Conservation (phyloP, 2,329 filamentous ascomycete species). For the Fusarium clavum region DNA sequence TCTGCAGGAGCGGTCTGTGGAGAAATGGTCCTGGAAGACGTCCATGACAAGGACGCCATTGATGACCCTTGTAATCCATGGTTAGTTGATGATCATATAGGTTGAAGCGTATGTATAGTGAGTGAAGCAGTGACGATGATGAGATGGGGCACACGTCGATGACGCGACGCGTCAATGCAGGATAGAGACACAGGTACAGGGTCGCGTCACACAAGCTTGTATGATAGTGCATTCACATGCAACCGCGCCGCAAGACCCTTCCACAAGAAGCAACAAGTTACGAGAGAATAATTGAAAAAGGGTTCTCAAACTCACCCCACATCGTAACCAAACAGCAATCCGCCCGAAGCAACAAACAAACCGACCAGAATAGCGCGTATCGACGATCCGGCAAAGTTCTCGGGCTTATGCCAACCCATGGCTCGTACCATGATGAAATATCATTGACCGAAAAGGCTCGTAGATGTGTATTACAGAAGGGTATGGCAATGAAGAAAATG, state of each 20-base stretch:
- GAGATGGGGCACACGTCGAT: background rate
- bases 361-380: constrained; percentile 78
- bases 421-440: constrained; percentile 67
- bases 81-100: constrained; percentile 35
- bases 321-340: constrained; percentile 76
- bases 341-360: constrained; percentile 76
- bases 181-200: background rate
- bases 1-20: constrained; percentile 62
- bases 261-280: constrained; percentile 9
- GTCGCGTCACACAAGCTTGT: background rate
- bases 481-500: background rate
- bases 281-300: constrained; percentile 6
- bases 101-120: constrained; percentile 1
- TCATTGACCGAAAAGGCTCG: background rate
- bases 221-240: background rate
- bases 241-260: constrained; percentile 2
- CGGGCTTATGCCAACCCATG: constrained; percentile 79
- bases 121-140: constrained; percentile 1
- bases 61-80: constrained; percentile 58
- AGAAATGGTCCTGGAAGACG: constrained; percentile 74
- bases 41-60: constrained; percentile 79
- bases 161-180: background rate
- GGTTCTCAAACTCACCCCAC: constrained; percentile 66
- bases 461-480: background rate
- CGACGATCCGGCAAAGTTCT: constrained; percentile 78